Evolutionary conservation across 495 filamentous ascomycete genomes (phyloP), one percentile per base, ranked within the genome.

Genomic region (Thozetella sp.): DNA sequence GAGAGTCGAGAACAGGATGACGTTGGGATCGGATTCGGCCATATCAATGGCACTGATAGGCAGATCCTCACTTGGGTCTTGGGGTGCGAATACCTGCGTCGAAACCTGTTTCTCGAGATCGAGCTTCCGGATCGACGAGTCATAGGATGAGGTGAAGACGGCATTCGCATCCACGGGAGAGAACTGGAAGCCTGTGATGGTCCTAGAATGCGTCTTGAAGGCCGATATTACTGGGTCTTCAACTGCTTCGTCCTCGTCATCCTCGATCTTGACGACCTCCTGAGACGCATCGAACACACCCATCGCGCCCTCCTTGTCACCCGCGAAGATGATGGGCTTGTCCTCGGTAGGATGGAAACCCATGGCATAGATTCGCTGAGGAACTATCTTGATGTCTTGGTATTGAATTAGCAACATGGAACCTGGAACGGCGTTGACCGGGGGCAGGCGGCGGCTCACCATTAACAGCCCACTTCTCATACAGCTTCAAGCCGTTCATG

Each of bases 231-330:
- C 82, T 1, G 94, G 93, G 25, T 93, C 86, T 6, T 80, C 78
- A 6, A 88, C 85, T 20, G 87, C 86, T 30, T 83, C 83, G 27
- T 84, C 83, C 51, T 89, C 86, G 34, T 89, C 82, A 60, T 83
- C 79, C 48, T 75, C 73, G 24, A 75, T 58, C 23, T 78, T 66
- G 25, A 83, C 75, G 1, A 76, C 77, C 22, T 85, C 83, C 62
- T 96, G 92, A 0, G 93, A 95, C 1, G 87, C 92, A 66, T 98
- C 93, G 52, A 97, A 91, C n/a, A 99, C 84, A 6, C 96, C 96
- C 26, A 99, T 81, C 55, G 93, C 92, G 22, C 95, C 95, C 70
- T 96, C 83, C 71, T 99, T 98, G 69, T 99, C 95, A 51, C 93
- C 93, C 1, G 94, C 96, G 64, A 98, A 96, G n/a, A 99, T 83